Evolutionary conservation across 148 eudicot species (phyloP).

Genomic region (Hydrangea macrophylla): DNA sequence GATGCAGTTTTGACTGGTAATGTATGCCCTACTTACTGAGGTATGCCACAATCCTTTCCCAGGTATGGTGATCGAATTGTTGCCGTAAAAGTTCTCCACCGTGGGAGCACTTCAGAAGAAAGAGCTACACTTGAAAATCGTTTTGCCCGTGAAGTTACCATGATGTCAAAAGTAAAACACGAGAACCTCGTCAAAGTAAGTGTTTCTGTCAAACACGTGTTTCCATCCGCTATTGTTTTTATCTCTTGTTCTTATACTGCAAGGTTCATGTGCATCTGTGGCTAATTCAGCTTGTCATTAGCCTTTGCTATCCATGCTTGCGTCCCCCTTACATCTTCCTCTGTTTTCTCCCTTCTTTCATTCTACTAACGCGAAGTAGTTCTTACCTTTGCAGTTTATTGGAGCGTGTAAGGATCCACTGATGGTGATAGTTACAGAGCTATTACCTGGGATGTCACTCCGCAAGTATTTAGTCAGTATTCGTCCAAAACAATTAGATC

Average conservation of each 20-base stretch:
- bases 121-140: constrained; percentile 67
- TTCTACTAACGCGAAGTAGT: neutral
- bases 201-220: neutral
- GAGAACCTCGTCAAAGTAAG: constrained; percentile 82
- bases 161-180: constrained; percentile 94
- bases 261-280: neutral
- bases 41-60: constrained; percentile 13
- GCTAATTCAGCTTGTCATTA: constrained; percentile 3
- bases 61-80: constrained; percentile 84
- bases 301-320: neutral
- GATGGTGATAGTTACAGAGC: constrained; percentile 93
- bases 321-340: neutral
- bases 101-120: constrained; percentile 72
- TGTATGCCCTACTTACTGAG: neutral
- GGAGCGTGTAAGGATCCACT: constrained; percentile 98
- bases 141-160: constrained; percentile 83
- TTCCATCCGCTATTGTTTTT: neutral
- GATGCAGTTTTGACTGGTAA: constrained; percentile 1
- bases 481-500: constrained; percentile 73
- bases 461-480: constrained; percentile 70
- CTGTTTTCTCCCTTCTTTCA: neutral
- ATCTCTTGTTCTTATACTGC: neutral
- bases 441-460: constrained; percentile 82
- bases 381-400: constrained; percentile 66
- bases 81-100: constrained; percentile 84